phyloP scores from a whole-genome alignment of 306 rosid species.

The Phaseolus lunatus region DNA sequence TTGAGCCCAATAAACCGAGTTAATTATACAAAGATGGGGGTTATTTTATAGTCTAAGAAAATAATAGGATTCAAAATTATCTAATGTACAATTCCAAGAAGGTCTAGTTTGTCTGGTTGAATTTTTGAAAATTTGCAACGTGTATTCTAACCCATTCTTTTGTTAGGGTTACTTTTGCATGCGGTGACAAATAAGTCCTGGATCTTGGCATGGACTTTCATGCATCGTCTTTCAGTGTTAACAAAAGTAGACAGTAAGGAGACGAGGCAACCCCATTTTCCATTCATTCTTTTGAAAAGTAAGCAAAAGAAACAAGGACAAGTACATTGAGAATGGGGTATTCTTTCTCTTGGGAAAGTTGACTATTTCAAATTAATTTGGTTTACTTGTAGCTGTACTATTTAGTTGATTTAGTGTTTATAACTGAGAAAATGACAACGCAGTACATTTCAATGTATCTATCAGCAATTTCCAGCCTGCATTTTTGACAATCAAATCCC shows the following conservation, averaged over 20 bases:
- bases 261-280: neutral
- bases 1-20: constrained; percentile 9
- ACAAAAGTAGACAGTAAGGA: constrained; percentile 34
- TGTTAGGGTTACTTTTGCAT: neutral
- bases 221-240: constrained; percentile 19
- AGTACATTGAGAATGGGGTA: constrained; percentile 1
- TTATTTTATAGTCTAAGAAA: neutral
- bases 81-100: neutral
- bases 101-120: too few species aligned
- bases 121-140: too few species aligned
- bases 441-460: constrained; percentile 11
- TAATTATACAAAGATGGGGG: neutral
- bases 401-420: constrained; percentile 31
- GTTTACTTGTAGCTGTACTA: constrained; percentile 33
- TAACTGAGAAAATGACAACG: constrained; percentile 34
- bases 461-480: constrained; percentile 20
- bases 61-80: neutral
- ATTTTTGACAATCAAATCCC: constrained; percentile 36
- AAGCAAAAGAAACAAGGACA: constrained; percentile 16
- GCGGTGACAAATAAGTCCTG: constrained; percentile 22
- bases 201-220: neutral
- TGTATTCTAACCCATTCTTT: too few species aligned
- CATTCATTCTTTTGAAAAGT: neutral
- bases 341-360: constrained; percentile 1
- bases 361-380: constrained; percentile 32